phyloP scores from a whole-genome alignment of 2,329 filamentous ascomycete species.

The Pseudogymnoascus sp. region DNA sequence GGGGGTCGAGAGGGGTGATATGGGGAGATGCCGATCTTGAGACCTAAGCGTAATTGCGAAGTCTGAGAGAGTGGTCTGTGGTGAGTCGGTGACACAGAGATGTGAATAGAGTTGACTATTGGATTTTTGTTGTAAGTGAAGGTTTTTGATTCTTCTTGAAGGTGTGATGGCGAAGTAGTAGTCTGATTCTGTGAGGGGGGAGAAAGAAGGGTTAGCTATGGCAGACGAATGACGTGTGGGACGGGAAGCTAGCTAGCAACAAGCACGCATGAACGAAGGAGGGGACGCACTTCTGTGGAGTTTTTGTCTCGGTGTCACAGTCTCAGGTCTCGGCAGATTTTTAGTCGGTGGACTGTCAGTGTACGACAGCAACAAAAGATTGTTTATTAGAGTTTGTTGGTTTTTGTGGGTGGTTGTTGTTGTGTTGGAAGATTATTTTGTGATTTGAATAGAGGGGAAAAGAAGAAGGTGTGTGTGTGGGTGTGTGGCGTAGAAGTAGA shows the following conservation, averaged over 20 bases:
- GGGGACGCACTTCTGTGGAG: neutral
- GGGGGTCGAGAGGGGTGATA: neutral
- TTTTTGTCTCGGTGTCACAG: neutral
- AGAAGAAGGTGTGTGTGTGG: neutral
- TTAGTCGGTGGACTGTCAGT: neutral
- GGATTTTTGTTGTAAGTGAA: neutral
- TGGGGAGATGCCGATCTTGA: neutral
- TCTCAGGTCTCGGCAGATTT: neutral
- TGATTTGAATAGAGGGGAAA: too few relatives aligned
- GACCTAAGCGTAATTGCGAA: neutral
- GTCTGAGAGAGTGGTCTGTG: neutral
- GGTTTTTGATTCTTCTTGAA: neutral
- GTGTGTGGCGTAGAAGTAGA: neutral
- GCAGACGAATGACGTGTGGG: neutral
- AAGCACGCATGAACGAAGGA: neutral
- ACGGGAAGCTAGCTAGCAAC: neutral
- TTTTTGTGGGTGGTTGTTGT: neutral
- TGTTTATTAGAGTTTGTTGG: neutral
- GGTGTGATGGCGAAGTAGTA: neutral
- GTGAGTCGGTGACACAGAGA: neutral
- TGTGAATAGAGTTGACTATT: neutral
- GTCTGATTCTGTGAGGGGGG: neutral
- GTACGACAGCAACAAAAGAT: neutral
- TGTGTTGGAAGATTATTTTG: neutral
- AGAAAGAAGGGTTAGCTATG: neutral